Percentiles rank a stretch among this genome's conserved stretches.
phyloP scores from a whole-genome alignment of 768 basidiomycete genomes.

The Podaxis rugospora region DNA sequence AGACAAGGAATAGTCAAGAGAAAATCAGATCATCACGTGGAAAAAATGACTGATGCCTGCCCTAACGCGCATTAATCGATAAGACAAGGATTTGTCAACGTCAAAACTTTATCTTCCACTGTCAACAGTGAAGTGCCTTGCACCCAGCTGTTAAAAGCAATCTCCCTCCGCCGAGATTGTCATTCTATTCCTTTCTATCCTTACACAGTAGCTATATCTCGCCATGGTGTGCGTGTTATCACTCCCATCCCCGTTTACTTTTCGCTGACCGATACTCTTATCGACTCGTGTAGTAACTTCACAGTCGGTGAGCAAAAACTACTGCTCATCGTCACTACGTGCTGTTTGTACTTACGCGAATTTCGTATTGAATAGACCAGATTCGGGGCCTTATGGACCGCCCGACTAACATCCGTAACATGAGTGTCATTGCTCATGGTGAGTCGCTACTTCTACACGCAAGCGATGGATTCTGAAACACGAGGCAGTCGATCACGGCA shows the following conservation, averaged over 20 bases:
- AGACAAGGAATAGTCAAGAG: neutral
- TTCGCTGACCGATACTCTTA: constrained; percentile 27
- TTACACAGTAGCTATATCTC: constrained; percentile 41
- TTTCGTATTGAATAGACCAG: constrained; percentile 53
- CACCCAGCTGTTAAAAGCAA: constrained; percentile 28
- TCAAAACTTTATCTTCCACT: constrained; percentile 33
- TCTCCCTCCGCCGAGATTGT: constrained; percentile 27
- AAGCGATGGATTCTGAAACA: constrained; percentile 10
- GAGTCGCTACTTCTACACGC: constrained; percentile 23
- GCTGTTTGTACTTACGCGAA: constrained; percentile 12
- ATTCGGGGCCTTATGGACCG: constrained; percentile 85
- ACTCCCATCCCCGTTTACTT: constrained; percentile 10
- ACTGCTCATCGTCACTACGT: neutral
- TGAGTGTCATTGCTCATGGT: constrained; percentile 94
- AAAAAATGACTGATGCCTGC: constrained; percentile 19
- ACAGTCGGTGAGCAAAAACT: constrained; percentile 63
- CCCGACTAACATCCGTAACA: constrained; percentile 91
- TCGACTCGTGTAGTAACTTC: constrained; percentile 64
- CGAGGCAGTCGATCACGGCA: constrained; percentile 93
- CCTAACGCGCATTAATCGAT: constrained; percentile 36
- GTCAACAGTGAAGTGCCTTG: constrained; percentile 32
- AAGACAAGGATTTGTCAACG: constrained; percentile 33
- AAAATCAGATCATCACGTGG: neutral
- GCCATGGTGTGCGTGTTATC: constrained; percentile 74
- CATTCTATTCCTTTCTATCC: constrained; percentile 17